phyloP scores from a whole-genome alignment of 805 yeast genomes.

The Helenozyma rhizophorensis region DNA sequence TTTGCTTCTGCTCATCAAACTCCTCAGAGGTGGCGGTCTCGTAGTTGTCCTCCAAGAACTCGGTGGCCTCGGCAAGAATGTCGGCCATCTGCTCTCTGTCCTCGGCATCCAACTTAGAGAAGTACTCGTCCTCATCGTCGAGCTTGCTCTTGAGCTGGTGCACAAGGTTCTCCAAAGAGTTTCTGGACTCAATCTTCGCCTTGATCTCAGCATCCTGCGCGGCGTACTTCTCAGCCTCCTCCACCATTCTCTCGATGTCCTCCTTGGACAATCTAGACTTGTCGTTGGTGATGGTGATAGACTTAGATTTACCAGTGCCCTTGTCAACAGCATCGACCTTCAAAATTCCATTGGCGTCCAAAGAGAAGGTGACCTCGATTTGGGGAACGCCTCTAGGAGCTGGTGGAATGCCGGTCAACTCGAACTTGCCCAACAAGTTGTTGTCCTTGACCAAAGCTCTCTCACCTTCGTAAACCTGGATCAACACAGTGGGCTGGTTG shows the following conservation, averaged over 20 bases:
- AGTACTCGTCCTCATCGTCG: slow-evolving; percentile 14
- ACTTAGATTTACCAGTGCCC: slow-evolving; percentile 19
- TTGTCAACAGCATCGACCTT: slow-evolving; percentile 19
- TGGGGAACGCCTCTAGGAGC: slow-evolving; percentile 21
- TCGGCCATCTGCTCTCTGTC: slow-evolving; percentile 87
- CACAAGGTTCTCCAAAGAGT: slow-evolving; percentile 17
- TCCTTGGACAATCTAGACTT: slow-evolving; percentile 19
- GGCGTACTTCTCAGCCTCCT: slow-evolving; percentile 19
- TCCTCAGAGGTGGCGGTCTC: slow-evolving; percentile 90
- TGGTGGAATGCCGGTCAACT: slow-evolving; percentile 20
- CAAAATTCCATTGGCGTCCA: slow-evolving; percentile 20
- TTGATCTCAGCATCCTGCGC: slow-evolving; percentile 17
- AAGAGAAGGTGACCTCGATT: slow-evolving; percentile 19
- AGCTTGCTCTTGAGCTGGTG: slow-evolving; percentile 13
- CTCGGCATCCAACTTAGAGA: slow-evolving; percentile 72
- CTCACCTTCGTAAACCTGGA: slow-evolving; percentile 19
- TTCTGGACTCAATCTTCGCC: slow-evolving; percentile 18
- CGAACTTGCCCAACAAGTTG: slow-evolving; percentile 20
- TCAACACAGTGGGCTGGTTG: slow-evolving; percentile 21
- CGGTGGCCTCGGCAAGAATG: slow-evolving; percentile 81
- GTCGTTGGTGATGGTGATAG: slow-evolving; percentile 18
- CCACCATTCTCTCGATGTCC: slow-evolving; percentile 19
- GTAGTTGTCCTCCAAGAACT: slow-evolving; percentile 71
- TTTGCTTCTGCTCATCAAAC: slow-evolving; percentile 84
- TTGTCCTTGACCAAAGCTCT: slow-evolving; percentile 21